Conservation (phyloP, 2,329 filamentous ascomycete genomes). For the Talaromyces sp. region DNA sequence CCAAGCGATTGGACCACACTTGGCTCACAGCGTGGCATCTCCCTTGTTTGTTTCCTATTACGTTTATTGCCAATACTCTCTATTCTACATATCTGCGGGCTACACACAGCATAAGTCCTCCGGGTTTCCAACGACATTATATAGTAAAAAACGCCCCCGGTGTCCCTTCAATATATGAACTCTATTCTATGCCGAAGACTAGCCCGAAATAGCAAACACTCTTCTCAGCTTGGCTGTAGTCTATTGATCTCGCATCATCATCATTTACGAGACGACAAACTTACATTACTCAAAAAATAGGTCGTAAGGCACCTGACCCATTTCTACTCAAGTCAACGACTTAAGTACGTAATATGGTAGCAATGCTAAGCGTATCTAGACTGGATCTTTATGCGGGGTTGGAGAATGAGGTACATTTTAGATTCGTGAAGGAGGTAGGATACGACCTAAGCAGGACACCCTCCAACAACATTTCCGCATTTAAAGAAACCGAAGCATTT, state of each 20-base stretch:
- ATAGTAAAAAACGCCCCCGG: background rate
- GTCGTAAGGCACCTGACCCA: background rate
- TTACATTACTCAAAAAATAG: background rate
- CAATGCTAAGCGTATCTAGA: background rate
- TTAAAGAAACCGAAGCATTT: too few relatives aligned
- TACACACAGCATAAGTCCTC: background rate
- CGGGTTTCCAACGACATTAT: background rate
- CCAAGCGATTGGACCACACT: background rate
- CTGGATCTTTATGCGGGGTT: background rate
- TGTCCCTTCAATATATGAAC: background rate
- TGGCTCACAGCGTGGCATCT: background rate
- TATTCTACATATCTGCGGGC: background rate
- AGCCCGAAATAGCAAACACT: background rate
- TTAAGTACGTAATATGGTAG: background rate
- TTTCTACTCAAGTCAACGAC: background rate
- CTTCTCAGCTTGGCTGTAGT: background rate
- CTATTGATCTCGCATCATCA: background rate
- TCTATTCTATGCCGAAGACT: background rate
- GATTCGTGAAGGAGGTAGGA: background rate
- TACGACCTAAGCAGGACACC: background rate
- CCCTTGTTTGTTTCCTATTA: background rate
- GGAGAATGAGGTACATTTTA: background rate
- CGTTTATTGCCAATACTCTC: background rate
- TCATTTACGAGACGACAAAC: background rate
- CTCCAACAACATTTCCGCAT: background rate